Conservation (phyloP, 306 rosid species). For the Rosa multiflora region DNA sequence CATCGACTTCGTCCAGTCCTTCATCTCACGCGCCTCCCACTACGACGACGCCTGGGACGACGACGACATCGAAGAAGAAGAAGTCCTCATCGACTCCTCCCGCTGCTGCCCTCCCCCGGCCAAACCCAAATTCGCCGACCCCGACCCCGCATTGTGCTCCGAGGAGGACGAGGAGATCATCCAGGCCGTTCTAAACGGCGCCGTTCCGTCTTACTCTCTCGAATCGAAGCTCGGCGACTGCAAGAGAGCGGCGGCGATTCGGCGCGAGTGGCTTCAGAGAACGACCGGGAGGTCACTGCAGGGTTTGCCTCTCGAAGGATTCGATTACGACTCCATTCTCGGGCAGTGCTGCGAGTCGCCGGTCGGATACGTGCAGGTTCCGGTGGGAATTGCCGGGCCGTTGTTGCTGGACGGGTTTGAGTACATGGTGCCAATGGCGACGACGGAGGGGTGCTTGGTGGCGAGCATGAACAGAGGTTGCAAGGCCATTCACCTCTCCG, state of each 20-base stretch:
- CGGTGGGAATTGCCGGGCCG: conserved; percentile 6
- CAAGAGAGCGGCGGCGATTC: conserved; percentile 16
- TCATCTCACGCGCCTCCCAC: conserved; percentile 3
- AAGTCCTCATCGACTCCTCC: no score
- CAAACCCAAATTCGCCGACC: not conserved
- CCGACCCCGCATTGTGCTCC: not conserved
- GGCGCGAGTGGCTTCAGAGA: not conserved
- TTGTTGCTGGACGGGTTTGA: not conserved
- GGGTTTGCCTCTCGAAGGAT: not conserved
- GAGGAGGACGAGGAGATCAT: not conserved
- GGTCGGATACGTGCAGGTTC: not conserved
- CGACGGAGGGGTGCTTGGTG: conserved; percentile 5
- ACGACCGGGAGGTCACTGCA: not conserved
- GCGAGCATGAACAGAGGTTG: conserved; percentile 6
- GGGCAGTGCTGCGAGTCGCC: conserved; percentile 12
- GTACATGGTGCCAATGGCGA: conserved; percentile 6
- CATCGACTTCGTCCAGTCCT: conserved; percentile 6
- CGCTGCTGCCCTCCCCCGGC: not conserved
- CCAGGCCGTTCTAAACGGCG: not conserved
- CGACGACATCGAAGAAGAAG: not conserved
- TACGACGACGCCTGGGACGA: not conserved
- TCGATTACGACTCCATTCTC: not conserved
- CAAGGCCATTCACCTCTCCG: not conserved
- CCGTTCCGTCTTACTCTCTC: conserved; percentile 22
- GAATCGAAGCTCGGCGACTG: conserved; percentile 31